phyloP scores from a whole-genome alignment of 2,329 filamentous ascomycete genomes.

The Thelonectria blattea region DNA sequence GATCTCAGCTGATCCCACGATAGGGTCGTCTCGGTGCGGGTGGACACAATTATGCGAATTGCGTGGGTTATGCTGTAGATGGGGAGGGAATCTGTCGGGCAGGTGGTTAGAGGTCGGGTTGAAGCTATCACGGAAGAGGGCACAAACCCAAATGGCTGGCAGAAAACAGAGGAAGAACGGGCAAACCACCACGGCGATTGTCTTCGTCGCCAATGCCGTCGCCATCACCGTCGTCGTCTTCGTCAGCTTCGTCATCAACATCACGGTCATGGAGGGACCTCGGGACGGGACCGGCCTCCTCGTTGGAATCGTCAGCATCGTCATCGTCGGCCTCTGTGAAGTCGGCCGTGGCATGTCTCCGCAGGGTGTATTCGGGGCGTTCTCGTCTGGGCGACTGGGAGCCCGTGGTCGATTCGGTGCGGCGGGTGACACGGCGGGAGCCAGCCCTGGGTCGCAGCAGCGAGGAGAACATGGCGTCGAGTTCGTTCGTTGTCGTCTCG shows the following conservation, averaged over 20 bases:
- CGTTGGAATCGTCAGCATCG: constrained; percentile 49
- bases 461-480: constrained; percentile 46
- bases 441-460: constrained; percentile 43
- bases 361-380: constrained; percentile 37
- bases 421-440: constrained; percentile 43
- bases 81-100: constrained; percentile 73
- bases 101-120: constrained; percentile 11
- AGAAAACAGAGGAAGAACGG: constrained; percentile 78
- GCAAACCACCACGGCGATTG: constrained; percentile 39
- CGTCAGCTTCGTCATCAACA: constrained; percentile 48
- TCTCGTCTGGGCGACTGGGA: constrained; percentile 42
- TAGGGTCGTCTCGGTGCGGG: constrained; percentile 88
- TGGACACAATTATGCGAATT: constrained; percentile 82
- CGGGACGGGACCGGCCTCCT: constrained; percentile 42
- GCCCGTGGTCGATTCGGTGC: constrained; percentile 36
- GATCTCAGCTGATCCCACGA: constrained; percentile 95
- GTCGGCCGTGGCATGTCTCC: constrained; percentile 65
- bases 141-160: constrained; percentile 73
- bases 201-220: constrained; percentile 49
- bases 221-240: constrained; percentile 55
- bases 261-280: constrained; percentile 31
- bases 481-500: constrained; percentile 9
- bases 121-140: neutral
- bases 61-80: constrained; percentile 91
- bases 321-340: constrained; percentile 69